Evolutionary conservation across 2,329 filamentous ascomycete species (phyloP).

Genomic region (Ophiocordyceps camponoti-rufipedis): DNA sequence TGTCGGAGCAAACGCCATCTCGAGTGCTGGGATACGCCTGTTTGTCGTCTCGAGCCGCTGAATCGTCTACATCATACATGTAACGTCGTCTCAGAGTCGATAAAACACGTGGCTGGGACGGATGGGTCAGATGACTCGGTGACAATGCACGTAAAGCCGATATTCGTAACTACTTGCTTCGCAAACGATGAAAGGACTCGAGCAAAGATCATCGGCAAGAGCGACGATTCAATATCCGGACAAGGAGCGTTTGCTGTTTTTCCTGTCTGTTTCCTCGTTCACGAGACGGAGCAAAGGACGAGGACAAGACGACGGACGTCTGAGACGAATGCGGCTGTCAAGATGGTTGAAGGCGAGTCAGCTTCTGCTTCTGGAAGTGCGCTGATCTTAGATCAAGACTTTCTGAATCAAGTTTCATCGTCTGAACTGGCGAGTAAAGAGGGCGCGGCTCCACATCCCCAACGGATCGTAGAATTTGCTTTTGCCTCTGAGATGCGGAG

Average conservation of each 20-base stretch:
- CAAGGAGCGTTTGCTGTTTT: not conserved
- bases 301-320: not conserved
- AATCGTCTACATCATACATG: no score
- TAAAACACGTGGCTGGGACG: no score
- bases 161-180: no score
- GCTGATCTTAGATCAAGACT: not conserved
- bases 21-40: no score
- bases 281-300: not conserved
- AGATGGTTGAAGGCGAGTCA: not conserved
- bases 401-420: not conserved
- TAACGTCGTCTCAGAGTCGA: no score
- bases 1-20: no score
- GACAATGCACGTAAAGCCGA: no score
- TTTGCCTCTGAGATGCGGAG: no score
- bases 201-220: not conserved
- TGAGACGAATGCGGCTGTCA: not conserved
- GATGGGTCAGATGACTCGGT: no score
- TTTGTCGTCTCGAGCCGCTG: no score
- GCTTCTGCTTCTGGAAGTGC: not conserved
- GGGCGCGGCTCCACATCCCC: not conserved
- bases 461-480: not conserved
- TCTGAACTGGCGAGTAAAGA: not conserved
- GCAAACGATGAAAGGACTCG: no score
- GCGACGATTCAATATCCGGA: not conserved
- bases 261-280: not conserved